Evolutionary conservation across 495 filamentous ascomycete genomes (phyloP), one percentile per base, ranked within the genome.

Genomic region (Penicillium subrubescens): DNA sequence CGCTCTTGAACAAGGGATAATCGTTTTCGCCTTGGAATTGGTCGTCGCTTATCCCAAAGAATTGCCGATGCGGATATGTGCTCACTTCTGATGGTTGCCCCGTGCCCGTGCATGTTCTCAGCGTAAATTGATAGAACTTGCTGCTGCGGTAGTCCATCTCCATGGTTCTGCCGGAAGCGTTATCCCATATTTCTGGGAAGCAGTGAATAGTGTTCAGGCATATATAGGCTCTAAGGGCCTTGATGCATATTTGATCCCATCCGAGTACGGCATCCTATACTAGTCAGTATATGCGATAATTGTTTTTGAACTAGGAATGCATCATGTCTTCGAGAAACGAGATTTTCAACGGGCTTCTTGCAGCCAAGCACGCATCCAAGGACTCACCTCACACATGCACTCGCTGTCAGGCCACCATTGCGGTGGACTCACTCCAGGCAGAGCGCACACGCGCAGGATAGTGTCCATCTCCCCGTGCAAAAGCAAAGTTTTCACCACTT

Each of bases 391-490:
- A 25, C 58, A 60, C 14, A 35, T 29, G n/a, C 58, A 60, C 34
- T 52, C 29, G 2, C 12, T n/a, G 17, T 35, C 53, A 23, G 15
- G 6, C 46, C 50, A 50, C 69, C 68, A 73, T 4, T 34, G 0
- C 19, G 19, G 17, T 12, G 60, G 50, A 27, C 50, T 43, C 5
- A 64, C 50, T 3, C 60, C 54, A 11, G 66, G 68, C 57, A 67
- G 63, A 5, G 57, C 57, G 44, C 71, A 71, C 19, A 53, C 31
- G 3, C 66, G 65, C 0, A 73, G 44, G 25, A 73, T 57, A 3
- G 68, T 29, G 6, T 69, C 65, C 65, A 73, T 73, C 52, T 73
- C 66, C 5, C 68, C 68, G 25, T 69, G 59, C 2, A 73, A 19
- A 19, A 73, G n/a, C 6, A 73, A 53, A 2, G 71, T 71, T 27